Conservation (phyloP, 192 early-diverging fungal genomes). For the Spizellomyces sp. region DNA sequence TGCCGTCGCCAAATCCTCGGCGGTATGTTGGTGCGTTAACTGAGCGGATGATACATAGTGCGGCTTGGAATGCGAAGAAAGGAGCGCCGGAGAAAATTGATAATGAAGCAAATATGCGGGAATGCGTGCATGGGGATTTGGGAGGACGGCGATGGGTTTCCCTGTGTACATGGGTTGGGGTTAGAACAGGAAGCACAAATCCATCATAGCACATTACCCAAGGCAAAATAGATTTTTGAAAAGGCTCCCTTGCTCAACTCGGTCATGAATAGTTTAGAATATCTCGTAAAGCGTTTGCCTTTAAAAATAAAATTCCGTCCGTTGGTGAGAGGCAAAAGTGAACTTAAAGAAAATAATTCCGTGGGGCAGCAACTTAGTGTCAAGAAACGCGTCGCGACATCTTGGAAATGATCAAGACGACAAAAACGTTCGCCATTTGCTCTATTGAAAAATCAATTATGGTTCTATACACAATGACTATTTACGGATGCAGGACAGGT, state of each 20-base stretch:
- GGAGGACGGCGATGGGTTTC: background rate
- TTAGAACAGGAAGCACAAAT: background rate
- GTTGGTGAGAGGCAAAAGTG: too few relatives aligned
- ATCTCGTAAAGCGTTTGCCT: too few relatives aligned
- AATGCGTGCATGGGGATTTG: background rate
- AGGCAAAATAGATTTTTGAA: background rate
- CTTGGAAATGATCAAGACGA: too few relatives aligned
- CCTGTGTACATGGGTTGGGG: background rate
- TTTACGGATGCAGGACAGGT: too few relatives aligned
- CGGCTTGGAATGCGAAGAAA: background rate
- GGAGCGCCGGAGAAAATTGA: background rate
- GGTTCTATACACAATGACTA: too few relatives aligned
- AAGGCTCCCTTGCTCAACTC: background rate
- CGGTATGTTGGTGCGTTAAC: background rate
- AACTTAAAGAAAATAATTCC: too few relatives aligned
- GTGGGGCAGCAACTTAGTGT: too few relatives aligned
- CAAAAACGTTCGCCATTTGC: too few relatives aligned
- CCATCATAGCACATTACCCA: background rate
- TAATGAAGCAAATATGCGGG: conserved; percentile 2
- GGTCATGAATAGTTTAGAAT: too few relatives aligned
- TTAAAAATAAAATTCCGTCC: too few relatives aligned
- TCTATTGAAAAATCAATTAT: too few relatives aligned
- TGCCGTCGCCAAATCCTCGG: conserved; percentile 2
- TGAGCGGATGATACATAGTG: conserved; percentile 1
- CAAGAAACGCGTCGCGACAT: too few relatives aligned